phyloP scores from a whole-genome alignment of 768 basidiomycete genomes.

The Ramaria rubella region DNA sequence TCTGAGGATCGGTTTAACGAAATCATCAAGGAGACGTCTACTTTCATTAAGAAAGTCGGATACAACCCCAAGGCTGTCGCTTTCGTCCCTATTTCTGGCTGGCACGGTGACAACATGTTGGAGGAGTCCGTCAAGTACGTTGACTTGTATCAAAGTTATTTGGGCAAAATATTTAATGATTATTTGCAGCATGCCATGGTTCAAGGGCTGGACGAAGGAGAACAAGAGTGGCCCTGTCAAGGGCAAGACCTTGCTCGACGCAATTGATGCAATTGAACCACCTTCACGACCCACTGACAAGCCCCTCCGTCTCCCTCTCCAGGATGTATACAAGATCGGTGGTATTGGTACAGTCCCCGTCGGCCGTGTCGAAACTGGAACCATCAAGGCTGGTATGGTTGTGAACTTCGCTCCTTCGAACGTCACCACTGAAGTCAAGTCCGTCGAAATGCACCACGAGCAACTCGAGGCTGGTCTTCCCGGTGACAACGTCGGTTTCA shows the following conservation, averaged over 20 bases:
- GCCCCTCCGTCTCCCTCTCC: conserved; percentile 99
- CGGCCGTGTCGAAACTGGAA: conserved; percentile 99
- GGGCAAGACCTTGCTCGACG: conserved; percentile 99
- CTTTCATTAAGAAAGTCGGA: conserved; percentile 99
- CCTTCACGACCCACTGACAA: conserved; percentile 96
- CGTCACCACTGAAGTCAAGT: conserved; percentile 99
- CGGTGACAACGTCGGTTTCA: conserved; percentile 99
- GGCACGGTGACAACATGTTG: conserved; percentile 99
- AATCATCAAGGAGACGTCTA: conserved; percentile 96
- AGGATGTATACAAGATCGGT: conserved; percentile 99
- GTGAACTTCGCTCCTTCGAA: conserved; percentile 94
- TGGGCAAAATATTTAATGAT: conserved; percentile 7
- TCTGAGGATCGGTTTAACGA: conserved; percentile 99
- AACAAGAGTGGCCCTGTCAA: conserved; percentile 87
- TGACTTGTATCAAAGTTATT: neutral
- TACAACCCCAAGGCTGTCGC: conserved; percentile 99
- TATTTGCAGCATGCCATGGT: conserved; percentile 86
- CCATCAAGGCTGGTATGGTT: conserved; percentile 99
- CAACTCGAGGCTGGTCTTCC: conserved; percentile 91
- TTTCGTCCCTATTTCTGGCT: conserved; percentile 99
- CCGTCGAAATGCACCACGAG: conserved; percentile 99
- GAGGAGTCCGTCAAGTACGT: conserved; percentile 92
- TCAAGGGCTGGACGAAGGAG: conserved; percentile 99
- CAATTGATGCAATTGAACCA: conserved; percentile 99
- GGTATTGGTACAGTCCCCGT: conserved; percentile 99